Base-by-base conservation (phyloP, 2,329 filamentous ascomycete genomes). In the Clathrospora elynae region DNA sequence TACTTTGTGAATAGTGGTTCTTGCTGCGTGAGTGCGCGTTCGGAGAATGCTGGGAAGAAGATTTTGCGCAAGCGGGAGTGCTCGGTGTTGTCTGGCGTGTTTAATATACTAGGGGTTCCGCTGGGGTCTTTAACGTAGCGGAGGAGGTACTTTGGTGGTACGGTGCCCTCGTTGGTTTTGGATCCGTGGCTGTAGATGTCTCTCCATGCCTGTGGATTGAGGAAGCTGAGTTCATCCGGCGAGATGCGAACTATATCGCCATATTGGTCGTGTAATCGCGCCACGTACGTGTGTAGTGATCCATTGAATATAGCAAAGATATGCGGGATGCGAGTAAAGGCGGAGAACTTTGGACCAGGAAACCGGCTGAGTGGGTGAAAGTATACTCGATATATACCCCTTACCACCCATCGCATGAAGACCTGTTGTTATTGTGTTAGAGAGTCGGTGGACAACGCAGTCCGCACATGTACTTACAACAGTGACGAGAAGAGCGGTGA, bases 341-440 rank as follows among this genome's bases (percentile, higher is more conserved):
- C 64, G 36, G 49, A 51, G 6, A 64, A 38, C 19, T 53, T 66
- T 4, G 73, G 72, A 2, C 73, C 73, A 8, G 73, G 72, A 36
- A 68, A 73, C 20, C 62, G 64, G 16, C 61, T 51, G 1, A 76
- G 62, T 1, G 74, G 74, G 24, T 74, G 69, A 30, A 75, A 68
- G 51, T 68, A 73, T 12, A 70, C 54, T 46, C 60, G 63, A 48
- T 73, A 71, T 25, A 72, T 43, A 11, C 50, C 58, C 28, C 46
- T 49, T 4, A 26, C 8, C 5, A 56, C 2, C 24, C 36, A 56
- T 37, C 46, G 50, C 9, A 35, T 23, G 13, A 35, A n/a, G n/a
- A n/a, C n/a, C 13, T 14, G 13, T 10, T 10, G 13, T 11, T 29
- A 5, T 12, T 10, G 17, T 14, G 26, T 29, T 29, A n/a, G n/a